Evolutionary conservation across 306 rosid genomes (phyloP), one percentile per base, ranked within the genome.

Genomic region (Gynostemma pentaphyllum): DNA sequence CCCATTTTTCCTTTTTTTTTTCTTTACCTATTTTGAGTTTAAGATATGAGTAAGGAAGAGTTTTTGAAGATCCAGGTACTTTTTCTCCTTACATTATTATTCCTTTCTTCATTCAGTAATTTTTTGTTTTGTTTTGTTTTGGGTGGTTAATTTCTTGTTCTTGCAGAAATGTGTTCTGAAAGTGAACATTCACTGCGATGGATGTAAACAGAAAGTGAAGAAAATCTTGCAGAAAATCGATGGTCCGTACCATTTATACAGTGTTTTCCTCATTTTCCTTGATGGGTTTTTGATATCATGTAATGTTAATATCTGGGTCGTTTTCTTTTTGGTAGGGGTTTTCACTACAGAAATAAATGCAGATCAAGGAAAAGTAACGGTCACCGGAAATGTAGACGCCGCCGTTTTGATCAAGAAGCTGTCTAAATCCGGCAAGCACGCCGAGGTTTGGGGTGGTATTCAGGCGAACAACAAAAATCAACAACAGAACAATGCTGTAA

Each of bases 101-200:
- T 26, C 32, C 48, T 16, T 62, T 21, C 60, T 60, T 16, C 46
- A 18, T 72, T 45, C 36, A n/a, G n/a, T n/a, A n/a, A n/a, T 14
- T 27, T 41, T 62, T 41, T 41, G 1, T 5, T 66, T 47, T 10
- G 15, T 9, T 45, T 59, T 19, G 18, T 73, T 81, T 64, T 67
- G 69, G 61, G 14, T 46, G 51, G 13, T 68, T 54, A 27, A 59
- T 70, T 71, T 61, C 62, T 70, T 62, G 40, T 19, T 65, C 49
- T 71, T 77, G 80, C 84, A 92, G 99, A 92, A 84, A 88, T 86
- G 88, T 80, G 94, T 82, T 68, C 94, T 94, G 54, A 88, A 86
- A 74, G 99, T 94, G 76, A 94, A 94, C 75, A 86, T 94, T 11
- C 99, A 94, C 79, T 94, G 99, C 49, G 99, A 88, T 50, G 99